These are phyloP conservation scores for Salix viminalis DNA, from an alignment of 345 rosid genomes.

Conservation along the genomic window DNA sequence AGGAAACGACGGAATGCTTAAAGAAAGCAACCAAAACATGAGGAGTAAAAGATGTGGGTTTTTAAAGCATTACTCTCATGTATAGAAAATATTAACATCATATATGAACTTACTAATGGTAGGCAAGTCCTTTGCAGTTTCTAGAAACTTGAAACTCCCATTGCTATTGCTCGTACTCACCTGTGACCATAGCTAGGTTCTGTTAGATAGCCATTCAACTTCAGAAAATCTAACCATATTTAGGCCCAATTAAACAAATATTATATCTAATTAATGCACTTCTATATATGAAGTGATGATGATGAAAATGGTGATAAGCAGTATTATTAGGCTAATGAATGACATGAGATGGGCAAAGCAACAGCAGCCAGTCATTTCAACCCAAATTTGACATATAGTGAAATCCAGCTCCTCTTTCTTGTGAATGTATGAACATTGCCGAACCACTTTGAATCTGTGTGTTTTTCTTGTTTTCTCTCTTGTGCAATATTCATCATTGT, in stretches of 20 bases:
- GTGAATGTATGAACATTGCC: too few relatives aligned
- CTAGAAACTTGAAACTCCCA: constrained; percentile 71
- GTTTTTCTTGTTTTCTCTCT: too few relatives aligned
- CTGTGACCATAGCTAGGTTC: constrained; percentile 30
- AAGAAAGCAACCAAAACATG: not conserved
- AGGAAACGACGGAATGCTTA: not conserved
- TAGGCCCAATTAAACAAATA: not conserved
- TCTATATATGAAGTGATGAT: not conserved
- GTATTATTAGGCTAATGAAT: not conserved
- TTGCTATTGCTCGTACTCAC: constrained; percentile 38
- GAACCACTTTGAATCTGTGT: too few relatives aligned
- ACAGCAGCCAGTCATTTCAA: not conserved
- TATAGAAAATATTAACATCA: not conserved
- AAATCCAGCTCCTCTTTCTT: too few relatives aligned
- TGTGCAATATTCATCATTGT: too few relatives aligned
- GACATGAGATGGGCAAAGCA: not conserved
- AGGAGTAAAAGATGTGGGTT: not conserved
- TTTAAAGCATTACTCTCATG: not conserved
- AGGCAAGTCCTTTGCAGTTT: constrained; percentile 73
- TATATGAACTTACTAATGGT: constrained; percentile 62
- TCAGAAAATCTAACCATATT: constrained; percentile 6
- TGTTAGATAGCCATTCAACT: not conserved
- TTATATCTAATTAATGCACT: not conserved
- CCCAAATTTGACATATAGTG: not conserved
- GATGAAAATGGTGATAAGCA: not conserved